Conservation (phyloP, 164 flowering plant genomes). For the Macadamia integrifolia region DNA sequence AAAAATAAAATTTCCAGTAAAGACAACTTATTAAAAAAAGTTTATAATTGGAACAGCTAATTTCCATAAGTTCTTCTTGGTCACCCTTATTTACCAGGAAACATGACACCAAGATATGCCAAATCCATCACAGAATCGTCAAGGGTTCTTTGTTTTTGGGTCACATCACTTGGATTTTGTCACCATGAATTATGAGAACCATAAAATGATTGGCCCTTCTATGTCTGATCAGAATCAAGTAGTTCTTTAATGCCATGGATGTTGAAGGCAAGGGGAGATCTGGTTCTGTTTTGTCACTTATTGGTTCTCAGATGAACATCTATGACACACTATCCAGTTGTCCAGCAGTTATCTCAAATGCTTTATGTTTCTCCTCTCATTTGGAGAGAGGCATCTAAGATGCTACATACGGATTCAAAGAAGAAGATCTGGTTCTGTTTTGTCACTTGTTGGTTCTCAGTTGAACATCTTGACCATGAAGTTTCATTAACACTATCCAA, state of each 20-base stretch:
- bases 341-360: not conserved
- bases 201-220: not conserved
- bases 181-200: not conserved
- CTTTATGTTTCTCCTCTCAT: conserved; percentile 10
- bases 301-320: not conserved
- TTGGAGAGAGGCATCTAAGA: conserved; percentile 36
- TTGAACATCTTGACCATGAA: too few relatives aligned
- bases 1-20: too few relatives aligned
- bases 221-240: not conserved
- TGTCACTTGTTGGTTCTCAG: too few relatives aligned
- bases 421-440: not conserved
- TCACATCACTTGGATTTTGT: not conserved
- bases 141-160: conserved; percentile 1
- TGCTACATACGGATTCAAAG: conserved; percentile 34
- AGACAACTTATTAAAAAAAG: too few relatives aligned
- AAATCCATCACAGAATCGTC: conserved; percentile 8
- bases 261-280: not conserved
- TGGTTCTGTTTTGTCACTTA: not conserved
- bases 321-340: not conserved
- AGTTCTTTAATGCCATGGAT: not conserved
- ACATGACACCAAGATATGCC: conserved; percentile 11
- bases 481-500: too few relatives aligned
- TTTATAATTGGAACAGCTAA: not conserved
- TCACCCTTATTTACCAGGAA: conserved; percentile 14
- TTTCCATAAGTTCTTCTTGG: conserved; percentile 17